Conservation (phyloP, 1,284 basidiomycete species). For the Golubevia sp. region DNA sequence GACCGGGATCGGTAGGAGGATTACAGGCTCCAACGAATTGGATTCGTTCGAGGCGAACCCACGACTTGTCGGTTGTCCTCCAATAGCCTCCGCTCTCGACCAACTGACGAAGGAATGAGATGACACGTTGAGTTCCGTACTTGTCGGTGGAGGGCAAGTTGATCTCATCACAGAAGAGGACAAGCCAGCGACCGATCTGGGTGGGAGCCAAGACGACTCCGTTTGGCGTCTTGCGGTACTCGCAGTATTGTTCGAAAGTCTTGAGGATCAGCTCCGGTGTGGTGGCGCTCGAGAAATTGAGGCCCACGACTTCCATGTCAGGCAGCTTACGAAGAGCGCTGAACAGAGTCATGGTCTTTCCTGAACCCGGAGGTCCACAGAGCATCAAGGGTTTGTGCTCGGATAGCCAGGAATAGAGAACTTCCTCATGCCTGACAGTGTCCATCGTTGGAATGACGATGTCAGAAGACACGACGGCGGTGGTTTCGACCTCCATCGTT, state of each 20-base stretch:
- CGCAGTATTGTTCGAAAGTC: constrained; percentile 99
- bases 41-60: constrained; percentile 96
- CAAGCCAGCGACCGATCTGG: constrained; percentile 96
- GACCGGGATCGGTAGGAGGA: constrained; percentile 98
- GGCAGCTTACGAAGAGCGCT: constrained; percentile 95
- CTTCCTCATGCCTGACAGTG: constrained; percentile 97
- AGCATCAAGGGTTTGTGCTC: constrained; percentile 99
- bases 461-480: constrained; percentile 91
- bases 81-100: constrained; percentile 95
- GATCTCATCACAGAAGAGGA: constrained; percentile 99
- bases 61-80: constrained; percentile 90
- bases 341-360: constrained; percentile 99
- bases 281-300: constrained; percentile 99
- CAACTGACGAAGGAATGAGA: constrained; percentile 96
- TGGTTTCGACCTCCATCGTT: constrained; percentile 93
- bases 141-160: constrained; percentile 96
- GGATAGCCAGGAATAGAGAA: constrained; percentile 96
- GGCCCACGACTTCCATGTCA: constrained; percentile 97
- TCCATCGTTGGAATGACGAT: constrained; percentile 98
- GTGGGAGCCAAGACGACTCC: constrained; percentile 90
- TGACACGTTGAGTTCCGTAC: constrained; percentile 97
- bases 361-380: constrained; percentile 97
- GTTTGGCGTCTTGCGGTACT: constrained; percentile 96
- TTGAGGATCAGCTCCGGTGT: constrained; percentile 97
- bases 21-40: constrained; percentile 99